Conservation (phyloP, 768 basidiomycete species). For the Pisolithus tinctorius region DNA sequence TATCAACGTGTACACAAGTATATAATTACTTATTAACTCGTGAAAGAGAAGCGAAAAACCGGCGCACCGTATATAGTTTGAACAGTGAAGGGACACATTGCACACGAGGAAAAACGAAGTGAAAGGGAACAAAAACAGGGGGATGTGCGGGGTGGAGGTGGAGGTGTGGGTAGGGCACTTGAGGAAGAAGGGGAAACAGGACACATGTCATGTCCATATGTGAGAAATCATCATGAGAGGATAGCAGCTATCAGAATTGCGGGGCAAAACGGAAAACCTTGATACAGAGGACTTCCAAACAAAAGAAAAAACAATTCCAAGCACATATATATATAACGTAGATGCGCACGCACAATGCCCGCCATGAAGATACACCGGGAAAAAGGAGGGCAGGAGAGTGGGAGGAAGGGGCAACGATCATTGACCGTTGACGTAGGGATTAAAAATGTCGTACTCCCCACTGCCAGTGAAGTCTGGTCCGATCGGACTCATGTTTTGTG, state of each 20-base stretch:
- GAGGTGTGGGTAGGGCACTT: background rate
- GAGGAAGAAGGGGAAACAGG: too few relatives aligned
- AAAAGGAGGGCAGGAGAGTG: too few relatives aligned
- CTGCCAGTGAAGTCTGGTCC: constrained; percentile 34
- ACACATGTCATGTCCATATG: background rate
- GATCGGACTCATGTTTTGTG: constrained; percentile 35
- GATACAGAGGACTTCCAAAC: background rate
- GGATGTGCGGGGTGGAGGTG: background rate
- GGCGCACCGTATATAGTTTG: too few relatives aligned
- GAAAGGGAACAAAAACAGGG: background rate
- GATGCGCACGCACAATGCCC: background rate
- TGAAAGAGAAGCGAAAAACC: too few relatives aligned
- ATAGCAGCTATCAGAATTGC: background rate
- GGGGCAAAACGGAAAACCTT: background rate
- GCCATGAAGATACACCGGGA: background rate
- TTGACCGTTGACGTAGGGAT: constrained; percentile 50
- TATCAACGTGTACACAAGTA: too few relatives aligned
- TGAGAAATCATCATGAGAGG: background rate
- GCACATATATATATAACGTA: constrained; percentile 8
- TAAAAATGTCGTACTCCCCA: constrained; percentile 53
- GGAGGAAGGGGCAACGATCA: constrained; percentile 9
- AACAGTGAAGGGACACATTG: background rate
- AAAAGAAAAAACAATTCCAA: background rate
- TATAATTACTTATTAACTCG: too few relatives aligned
- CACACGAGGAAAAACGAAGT: background rate